Evolutionary conservation across 1,139 yeast genomes (phyloP), one percentile per base, ranked within the genome.

Genomic region (Candida buenavistaensis): DNA sequence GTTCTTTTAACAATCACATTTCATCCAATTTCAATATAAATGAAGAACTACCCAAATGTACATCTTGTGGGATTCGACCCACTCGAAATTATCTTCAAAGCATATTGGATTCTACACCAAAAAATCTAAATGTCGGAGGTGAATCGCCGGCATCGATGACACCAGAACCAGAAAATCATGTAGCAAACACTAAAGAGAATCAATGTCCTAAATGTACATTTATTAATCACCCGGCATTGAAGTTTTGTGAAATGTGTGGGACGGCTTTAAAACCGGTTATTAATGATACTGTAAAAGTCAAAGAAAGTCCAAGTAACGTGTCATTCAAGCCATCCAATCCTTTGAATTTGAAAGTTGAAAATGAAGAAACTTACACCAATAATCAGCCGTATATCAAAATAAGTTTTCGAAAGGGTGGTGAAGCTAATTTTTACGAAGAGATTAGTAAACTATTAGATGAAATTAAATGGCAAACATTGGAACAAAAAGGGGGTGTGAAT

Each of bases 171-270:
- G 22, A 29, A 29, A n/a, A n/a, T n/a, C n/a, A n/a, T n/a, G n/a
- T n/a, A n/a, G n/a, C 6, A 32, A 7, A 11, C 31, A 4, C 53
- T 2, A 46, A 30, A 15, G 8, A 56, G 68, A 72, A 71, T 27
- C 70, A 71, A 32, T 92, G 98, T 47, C 81, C 89, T 0, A 69
- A 74, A 29, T 92, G 97, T 51, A 92, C 97, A 0, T 92, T 90
- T 51, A 64, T 78, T 11, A 92, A 92, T 54, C 96, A 90, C 55
- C 85, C 90, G 0, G 77, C 86, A 3, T 64, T 92, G 67, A 64
- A 72, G 31, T 71, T 68, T 43, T 92, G 98, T 56, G 98, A 92
- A 56, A 74, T 92, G 54, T 92, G 97, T 62, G 96, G 96, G 0
- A 67, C 82, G 0, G 70, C 73, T 30, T 62, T 86, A 29, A 50